phyloP scores from a whole-genome alignment of 1,284 basidiomycete genomes.

The Trametes sp. region DNA sequence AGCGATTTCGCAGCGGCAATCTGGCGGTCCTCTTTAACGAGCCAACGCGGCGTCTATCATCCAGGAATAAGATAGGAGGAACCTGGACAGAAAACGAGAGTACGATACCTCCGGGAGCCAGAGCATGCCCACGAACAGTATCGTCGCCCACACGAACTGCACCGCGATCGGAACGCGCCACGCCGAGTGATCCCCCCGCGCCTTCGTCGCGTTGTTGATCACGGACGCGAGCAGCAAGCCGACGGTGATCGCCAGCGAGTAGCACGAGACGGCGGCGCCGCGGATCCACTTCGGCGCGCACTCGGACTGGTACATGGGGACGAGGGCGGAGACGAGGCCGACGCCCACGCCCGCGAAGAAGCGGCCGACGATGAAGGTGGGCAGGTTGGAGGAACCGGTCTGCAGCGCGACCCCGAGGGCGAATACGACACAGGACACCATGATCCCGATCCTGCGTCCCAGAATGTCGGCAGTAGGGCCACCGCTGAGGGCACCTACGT shows the following conservation, averaged over 20 bases:
- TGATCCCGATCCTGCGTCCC: conserved; percentile 60
- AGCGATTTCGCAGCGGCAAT: conserved; percentile 69
- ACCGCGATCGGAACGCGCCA: conserved; percentile 85
- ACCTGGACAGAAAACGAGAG: conserved; percentile 23
- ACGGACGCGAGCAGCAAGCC: conserved; percentile 80
- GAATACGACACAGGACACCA: conserved; percentile 67
- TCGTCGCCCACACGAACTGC: conserved; percentile 72
- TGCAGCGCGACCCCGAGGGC: conserved; percentile 72
- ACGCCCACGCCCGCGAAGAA: conserved; percentile 86
- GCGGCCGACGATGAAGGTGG: conserved; percentile 76
- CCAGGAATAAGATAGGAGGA: not conserved
- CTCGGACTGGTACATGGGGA: conserved; percentile 87
- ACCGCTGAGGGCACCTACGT: conserved; percentile 41
- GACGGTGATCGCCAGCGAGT: conserved; percentile 86
- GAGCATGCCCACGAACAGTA: conserved; percentile 69
- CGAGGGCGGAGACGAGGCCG: conserved; percentile 68
- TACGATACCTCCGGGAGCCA: conserved; percentile 67
- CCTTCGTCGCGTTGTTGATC: conserved; percentile 79
- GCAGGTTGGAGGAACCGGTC: conserved; percentile 58
- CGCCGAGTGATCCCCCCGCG: conserved; percentile 61
- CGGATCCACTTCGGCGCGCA: conserved; percentile 47
- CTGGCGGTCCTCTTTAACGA: conserved; percentile 73
- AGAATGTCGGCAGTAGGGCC: conserved; percentile 47
- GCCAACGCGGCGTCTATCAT: conserved; percentile 81
- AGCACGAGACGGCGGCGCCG: conserved; percentile 83